Evolutionary conservation across 306 rosid species (phyloP).

Genomic region (Sesbania bispinosa): DNA sequence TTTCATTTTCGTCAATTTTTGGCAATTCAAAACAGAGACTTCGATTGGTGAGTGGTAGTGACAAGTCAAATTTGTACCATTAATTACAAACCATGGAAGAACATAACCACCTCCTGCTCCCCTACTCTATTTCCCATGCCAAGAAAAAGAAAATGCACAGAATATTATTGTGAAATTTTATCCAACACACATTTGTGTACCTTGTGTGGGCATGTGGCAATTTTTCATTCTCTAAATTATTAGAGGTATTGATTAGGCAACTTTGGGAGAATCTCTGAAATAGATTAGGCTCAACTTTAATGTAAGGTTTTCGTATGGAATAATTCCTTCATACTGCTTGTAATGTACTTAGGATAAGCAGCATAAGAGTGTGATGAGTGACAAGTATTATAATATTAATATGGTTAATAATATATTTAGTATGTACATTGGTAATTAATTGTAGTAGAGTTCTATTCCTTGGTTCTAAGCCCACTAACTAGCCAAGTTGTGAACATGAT

Average conservation of each 20-base stretch:
- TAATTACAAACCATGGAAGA: not conserved
- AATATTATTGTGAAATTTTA: not conserved
- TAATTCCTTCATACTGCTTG: slow-evolving; percentile 17
- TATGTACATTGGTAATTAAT: slow-evolving; percentile 2
- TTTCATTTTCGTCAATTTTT: not conserved
- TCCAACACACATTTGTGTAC: slow-evolving; percentile 2
- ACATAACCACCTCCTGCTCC: slow-evolving; percentile 9
- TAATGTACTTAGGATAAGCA: slow-evolving; percentile 24
- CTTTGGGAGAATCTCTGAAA: too few species aligned
- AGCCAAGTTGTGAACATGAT: slow-evolving; percentile 45
- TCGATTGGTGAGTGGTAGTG: not conserved
- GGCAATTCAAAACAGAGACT: not conserved
- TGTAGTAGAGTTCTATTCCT: slow-evolving; percentile 56
- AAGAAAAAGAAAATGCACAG: not conserved
- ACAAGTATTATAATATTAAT: too few species aligned
- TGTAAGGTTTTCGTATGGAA: slow-evolving; percentile 17
- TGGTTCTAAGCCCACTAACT: slow-evolving; percentile 44
- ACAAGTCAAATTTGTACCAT: slow-evolving; percentile 7
- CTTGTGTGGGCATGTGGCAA: too few species aligned
- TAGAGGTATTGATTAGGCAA: too few species aligned
- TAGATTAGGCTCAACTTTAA: slow-evolving; percentile 38
- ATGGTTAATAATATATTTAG: slow-evolving; percentile 14
- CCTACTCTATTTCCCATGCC: slow-evolving; percentile 2
- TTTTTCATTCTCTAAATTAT: too few species aligned
- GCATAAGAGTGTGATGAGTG: slow-evolving; percentile 5